Evolutionary conservation across 2,329 filamentous ascomycete genomes (phyloP), one percentile per base, ranked within the genome.

Genomic region (Stagonosporopsis tanaceti): DNA sequence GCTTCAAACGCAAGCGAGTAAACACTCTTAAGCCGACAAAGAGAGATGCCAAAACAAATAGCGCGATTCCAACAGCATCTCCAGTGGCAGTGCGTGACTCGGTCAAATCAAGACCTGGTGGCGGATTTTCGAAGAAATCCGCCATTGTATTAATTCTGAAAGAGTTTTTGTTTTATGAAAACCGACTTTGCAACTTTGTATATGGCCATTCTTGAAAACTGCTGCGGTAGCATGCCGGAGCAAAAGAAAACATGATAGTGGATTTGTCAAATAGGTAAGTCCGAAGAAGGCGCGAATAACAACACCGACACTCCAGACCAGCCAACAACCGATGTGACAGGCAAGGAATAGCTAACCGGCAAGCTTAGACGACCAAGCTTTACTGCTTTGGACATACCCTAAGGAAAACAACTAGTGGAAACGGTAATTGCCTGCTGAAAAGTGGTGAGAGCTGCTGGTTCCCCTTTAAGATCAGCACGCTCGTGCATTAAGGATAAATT

Each of bases 201-300:
- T 25, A 46, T 24, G 6, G 17, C 17, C 44, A 24, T 46, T 35
- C 35, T 46, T 14, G 30, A 46, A 35, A 35, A 30, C 17, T 35
- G 20, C 12, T 46, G 44, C 44, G 44, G 28, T 46, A 25, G 28
- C 24, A 35, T 35, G 30, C 28, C 44, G 44, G 30, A 46, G 30
- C 17, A 46, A 46, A 35, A 25, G 8, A 24, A 46, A 35, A n/a
- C 30, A 25, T 3, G 30, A 9, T 17, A 24, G 42, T 46, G 41
- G 44, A 14, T 46, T 34, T 30, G 30, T 25, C 17, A n/a, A 35
- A 35, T n/a, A 25, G 42, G 25, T 46, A 20, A 46, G 44, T 35
- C 44, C 44, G 44, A 46, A 46, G 44, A 46, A 46, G 12, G 44
- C 30, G 14, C 44, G 44, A 46, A n/a, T 20, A 12, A 15, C 17